Base-by-base conservation (phyloP, 2,329 filamentous ascomycete genomes). In the Fusarium tjaetaba region DNA sequence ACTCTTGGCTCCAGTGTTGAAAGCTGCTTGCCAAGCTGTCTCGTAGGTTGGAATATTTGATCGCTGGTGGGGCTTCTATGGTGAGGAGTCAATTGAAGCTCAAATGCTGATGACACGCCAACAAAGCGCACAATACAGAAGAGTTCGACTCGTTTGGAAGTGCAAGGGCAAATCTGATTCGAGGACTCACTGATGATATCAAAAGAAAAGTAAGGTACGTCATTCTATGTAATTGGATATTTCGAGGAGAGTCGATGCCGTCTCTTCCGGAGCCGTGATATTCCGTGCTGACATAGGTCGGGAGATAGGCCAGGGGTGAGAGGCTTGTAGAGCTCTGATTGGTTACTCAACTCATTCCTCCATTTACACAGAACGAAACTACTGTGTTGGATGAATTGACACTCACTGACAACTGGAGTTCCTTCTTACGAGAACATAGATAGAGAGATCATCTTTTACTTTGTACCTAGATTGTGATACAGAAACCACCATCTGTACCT, bases 221-320 rank as follows among this genome's bases (percentile, higher is more conserved):
- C 56, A 45, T 55, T 56, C 36, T 39, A 36, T 24, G 39, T 49
- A 28, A 36, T 26, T 52, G 18, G 30, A 52, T 52, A 66, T 39
- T 53, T 52, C 36, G 32, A 55, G 34, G 26, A 46, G 49, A 48
- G 22, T 56, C 24, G 34, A 53, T 73, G 58, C 72, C 72, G 72
- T 70, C 63, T 52, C 58, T 61, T 73, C 72, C 72, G 72, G 72
- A 63, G 51, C 72, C 59, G 72, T 43, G 65, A 74, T 75, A 46
- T 75, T 74, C 72, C 72, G 72, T 55, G 61, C 72, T 75, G 69
- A 64, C 65, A 48, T 66, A 43, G 41, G 41, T 43, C 16, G 15
- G n/a, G 16, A 70, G 43, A 34, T 45, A 65, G 45, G 41, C 38
- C 15, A 65, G 60, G 70, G 56, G 39, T 46, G 56, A 41, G 28